A percentile compares a stretch with the other conserved stretches of the same genome.
Conservation (phyloP, 768 basidiomycete genomes). For the Austroboletus festivus region DNA sequence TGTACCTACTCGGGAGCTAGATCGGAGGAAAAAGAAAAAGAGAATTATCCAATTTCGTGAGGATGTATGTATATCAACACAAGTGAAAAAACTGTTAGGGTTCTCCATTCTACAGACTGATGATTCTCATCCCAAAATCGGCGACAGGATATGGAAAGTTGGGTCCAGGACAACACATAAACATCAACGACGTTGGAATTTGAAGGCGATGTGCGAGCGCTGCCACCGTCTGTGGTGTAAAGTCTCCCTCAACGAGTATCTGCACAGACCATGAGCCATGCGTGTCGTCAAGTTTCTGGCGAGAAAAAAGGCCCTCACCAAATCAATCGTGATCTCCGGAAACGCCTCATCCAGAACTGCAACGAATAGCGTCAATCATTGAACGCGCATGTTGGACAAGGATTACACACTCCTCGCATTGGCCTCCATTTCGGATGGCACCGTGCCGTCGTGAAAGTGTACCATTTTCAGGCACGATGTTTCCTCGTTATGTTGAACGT, state of each 20-base stretch:
- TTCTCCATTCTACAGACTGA: slow-evolving; percentile 23
- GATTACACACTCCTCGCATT: slow-evolving; percentile 55
- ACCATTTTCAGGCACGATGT: slow-evolving; percentile 67
- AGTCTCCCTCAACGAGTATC: slow-evolving; percentile 45
- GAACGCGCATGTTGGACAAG: background rate
- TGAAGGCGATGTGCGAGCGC: slow-evolving; percentile 47
- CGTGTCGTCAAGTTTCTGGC: too few species aligned
- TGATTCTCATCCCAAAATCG: slow-evolving; percentile 53
- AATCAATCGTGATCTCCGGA: slow-evolving; percentile 60
- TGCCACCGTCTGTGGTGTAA: slow-evolving; percentile 45
- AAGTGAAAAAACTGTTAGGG: too few species aligned
- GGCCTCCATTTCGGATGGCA: slow-evolving; percentile 71
- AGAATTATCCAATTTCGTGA: too few species aligned
- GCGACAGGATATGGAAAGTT: slow-evolving; percentile 40
- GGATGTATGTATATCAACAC: too few species aligned
- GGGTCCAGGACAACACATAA: slow-evolving; percentile 58
- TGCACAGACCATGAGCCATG: slow-evolving; percentile 16
- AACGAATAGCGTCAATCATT: background rate
- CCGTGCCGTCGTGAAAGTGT: slow-evolving; percentile 56
- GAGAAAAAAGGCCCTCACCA: slow-evolving; percentile 35
- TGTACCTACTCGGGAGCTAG: too few species aligned
- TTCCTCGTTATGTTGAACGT: slow-evolving; percentile 66
- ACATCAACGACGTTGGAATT: slow-evolving; percentile 56
- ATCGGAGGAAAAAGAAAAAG: too few species aligned
- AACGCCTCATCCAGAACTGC: slow-evolving; percentile 61